phyloP scores from a whole-genome alignment of 495 filamentous ascomycete species.

The Neurospora tetrasperma region DNA sequence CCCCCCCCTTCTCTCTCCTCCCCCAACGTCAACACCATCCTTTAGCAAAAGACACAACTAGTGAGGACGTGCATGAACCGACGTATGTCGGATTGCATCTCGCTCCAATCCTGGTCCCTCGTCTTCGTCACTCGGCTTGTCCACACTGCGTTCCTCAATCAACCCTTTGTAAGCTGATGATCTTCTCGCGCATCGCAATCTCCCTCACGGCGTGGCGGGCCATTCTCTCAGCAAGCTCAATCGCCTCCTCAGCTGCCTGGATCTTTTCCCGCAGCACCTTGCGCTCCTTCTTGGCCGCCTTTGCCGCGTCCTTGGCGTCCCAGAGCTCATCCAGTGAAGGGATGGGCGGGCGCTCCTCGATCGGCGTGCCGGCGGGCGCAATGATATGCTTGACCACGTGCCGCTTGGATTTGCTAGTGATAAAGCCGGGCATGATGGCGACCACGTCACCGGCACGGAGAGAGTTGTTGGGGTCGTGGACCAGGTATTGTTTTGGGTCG shows the following conservation, averaged over 20 bases:
- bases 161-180: slow-evolving; percentile 1
- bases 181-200: slow-evolving; percentile 1
- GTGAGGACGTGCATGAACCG: neutral
- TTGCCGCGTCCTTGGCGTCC: slow-evolving; percentile 36
- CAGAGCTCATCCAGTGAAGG: slow-evolving; percentile 52
- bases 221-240: slow-evolving; percentile 13
- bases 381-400: slow-evolving; percentile 73
- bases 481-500: slow-evolving; percentile 41
- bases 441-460: slow-evolving; percentile 69
- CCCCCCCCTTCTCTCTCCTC: no score
- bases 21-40: neutral
- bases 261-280: slow-evolving; percentile 19
- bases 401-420: slow-evolving; percentile 53
- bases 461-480: slow-evolving; percentile 67
- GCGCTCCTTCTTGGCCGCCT: slow-evolving; percentile 40
- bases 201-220: slow-evolving; percentile 8
- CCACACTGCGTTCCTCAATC: neutral
- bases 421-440: slow-evolving; percentile 59
- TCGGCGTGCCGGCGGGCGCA: slow-evolving; percentile 55
- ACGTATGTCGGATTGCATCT: neutral
- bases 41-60: neutral
- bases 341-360: slow-evolving; percentile 53
- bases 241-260: neutral
- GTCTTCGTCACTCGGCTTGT: neutral
- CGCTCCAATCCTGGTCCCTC: neutral